Evolutionary conservation across 2,329 filamentous ascomycete species (phyloP).

Genomic region (Apiospora koreana): DNA sequence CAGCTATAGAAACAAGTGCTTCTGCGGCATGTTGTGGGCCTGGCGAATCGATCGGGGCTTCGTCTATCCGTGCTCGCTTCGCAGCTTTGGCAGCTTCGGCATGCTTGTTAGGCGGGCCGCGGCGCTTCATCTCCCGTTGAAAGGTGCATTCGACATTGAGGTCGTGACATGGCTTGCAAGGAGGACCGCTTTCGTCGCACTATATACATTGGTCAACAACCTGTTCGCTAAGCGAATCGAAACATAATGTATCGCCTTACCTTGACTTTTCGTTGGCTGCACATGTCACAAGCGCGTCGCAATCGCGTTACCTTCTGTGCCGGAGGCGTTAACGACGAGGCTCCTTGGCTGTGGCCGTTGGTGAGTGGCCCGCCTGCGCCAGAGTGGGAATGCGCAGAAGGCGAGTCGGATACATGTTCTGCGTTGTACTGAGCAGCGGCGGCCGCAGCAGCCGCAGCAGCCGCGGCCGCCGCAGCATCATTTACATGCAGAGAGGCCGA

Average conservation of each 20-base stretch:
- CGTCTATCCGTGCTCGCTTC: slow-evolving; percentile 43
- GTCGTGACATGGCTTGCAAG: slow-evolving; percentile 57
- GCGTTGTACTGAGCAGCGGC: not conserved
- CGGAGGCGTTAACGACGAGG: slow-evolving; percentile 14
- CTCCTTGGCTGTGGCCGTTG: not conserved
- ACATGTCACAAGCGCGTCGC: slow-evolving; percentile 62
- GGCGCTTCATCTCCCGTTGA: slow-evolving; percentile 57
- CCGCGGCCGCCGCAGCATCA: slow-evolving; percentile 18
- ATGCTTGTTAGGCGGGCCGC: slow-evolving; percentile 61
- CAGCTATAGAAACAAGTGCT: slow-evolving; percentile 47
- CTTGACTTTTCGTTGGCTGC: slow-evolving; percentile 63
- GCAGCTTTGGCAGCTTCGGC: slow-evolving; percentile 56
- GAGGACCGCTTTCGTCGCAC: slow-evolving; percentile 58
- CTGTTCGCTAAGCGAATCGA: not conserved
- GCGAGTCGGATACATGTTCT: not conserved
- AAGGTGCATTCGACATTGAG: slow-evolving; percentile 61
- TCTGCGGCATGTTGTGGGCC: slow-evolving; percentile 50
- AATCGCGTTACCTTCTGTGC: slow-evolving; percentile 53
- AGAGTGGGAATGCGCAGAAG: not conserved
- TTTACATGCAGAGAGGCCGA: slow-evolving; percentile 33
- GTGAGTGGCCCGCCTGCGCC: not conserved
- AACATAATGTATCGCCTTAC: slow-evolving; percentile 25
- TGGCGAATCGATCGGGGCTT: slow-evolving; percentile 34
- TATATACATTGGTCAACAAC: slow-evolving; percentile 22
- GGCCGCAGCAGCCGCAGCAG: not conserved